phyloP scores from a whole-genome alignment of 768 basidiomycete species.

The Hemileccinum impolitum region DNA sequence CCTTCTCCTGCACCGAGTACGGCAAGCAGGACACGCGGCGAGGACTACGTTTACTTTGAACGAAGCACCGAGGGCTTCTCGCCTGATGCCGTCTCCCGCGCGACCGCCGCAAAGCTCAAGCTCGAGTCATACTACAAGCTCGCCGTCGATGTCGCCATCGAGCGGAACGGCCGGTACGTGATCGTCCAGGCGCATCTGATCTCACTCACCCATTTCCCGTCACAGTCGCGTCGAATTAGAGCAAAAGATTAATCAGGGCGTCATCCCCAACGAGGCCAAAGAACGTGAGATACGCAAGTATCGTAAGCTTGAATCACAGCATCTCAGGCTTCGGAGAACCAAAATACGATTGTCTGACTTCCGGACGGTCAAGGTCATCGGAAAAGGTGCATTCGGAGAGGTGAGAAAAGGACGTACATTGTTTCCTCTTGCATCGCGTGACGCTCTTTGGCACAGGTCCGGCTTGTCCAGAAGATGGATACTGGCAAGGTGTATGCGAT shows the following conservation, averaged over 20 bases:
- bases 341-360: slow-evolving; percentile 94
- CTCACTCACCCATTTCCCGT: slow-evolving; percentile 1
- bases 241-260: slow-evolving; percentile 73
- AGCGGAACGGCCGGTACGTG: slow-evolving; percentile 83
- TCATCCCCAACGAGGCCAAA: slow-evolving; percentile 76
- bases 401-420: slow-evolving; percentile 35
- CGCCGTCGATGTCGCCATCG: slow-evolving; percentile 94
- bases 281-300: slow-evolving; percentile 85
- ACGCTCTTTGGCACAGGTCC: slow-evolving; percentile 51
- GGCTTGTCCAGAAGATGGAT: slow-evolving; percentile 94
- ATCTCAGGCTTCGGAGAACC: slow-evolving; percentile 88
- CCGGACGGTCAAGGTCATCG: slow-evolving; percentile 96
- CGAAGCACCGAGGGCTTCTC: slow-evolving; percentile 79
- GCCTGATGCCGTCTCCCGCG: slow-evolving; percentile 81
- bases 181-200: neutral
- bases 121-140: slow-evolving; percentile 98
- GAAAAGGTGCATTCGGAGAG: slow-evolving; percentile 98
- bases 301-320: slow-evolving; percentile 82
- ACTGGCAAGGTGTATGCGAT: slow-evolving; percentile 99
- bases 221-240: slow-evolving; percentile 85
- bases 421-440: neutral
- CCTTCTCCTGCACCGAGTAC: slow-evolving; percentile 32
- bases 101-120: slow-evolving; percentile 93
- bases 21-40: slow-evolving; percentile 27
- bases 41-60: slow-evolving; percentile 93